phyloP scores from a whole-genome alignment of 495 filamentous ascomycete species.

The Penicillium pulvis region DNA sequence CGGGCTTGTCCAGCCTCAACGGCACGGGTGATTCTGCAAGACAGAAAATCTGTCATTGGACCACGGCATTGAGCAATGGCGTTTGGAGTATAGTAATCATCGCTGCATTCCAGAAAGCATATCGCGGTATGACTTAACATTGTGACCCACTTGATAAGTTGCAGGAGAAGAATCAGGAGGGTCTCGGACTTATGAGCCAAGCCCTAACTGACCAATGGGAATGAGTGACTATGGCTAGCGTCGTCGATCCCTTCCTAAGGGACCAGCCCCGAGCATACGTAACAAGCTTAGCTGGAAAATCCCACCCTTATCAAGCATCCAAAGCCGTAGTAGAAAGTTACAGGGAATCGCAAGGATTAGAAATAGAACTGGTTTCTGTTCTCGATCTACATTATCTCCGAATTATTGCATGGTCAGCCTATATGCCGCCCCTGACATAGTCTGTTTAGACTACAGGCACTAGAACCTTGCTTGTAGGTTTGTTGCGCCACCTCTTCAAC shows the following conservation, averaged over 20 bases:
- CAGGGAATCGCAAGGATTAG: background rate
- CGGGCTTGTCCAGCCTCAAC: conserved; percentile 1
- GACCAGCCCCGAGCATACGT: background rate
- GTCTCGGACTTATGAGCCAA: background rate
- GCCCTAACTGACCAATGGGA: background rate
- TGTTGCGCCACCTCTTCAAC: background rate
- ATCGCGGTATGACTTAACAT: background rate
- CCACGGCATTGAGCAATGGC: background rate
- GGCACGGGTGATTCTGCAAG: background rate
- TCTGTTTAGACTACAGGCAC: background rate
- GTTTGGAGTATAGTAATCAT: conserved; percentile 3
- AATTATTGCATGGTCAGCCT: background rate
- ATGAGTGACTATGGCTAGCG: background rate
- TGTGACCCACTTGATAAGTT: background rate
- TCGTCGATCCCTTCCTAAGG: background rate
- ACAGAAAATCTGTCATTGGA: background rate
- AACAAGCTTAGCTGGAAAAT: conserved; percentile 1
- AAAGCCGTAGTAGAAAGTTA: background rate
- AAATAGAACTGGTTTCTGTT: background rate
- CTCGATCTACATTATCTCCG: background rate
- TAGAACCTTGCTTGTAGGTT: background rate
- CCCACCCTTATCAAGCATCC: background rate
- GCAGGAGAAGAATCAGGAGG: background rate
- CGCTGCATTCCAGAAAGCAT: background rate
- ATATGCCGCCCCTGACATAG: background rate